These are phyloP conservation scores for Cordyceps militaris DNA, from an alignment of 2,329 filamentous ascomycete genomes.

Conservation along the genomic window DNA sequence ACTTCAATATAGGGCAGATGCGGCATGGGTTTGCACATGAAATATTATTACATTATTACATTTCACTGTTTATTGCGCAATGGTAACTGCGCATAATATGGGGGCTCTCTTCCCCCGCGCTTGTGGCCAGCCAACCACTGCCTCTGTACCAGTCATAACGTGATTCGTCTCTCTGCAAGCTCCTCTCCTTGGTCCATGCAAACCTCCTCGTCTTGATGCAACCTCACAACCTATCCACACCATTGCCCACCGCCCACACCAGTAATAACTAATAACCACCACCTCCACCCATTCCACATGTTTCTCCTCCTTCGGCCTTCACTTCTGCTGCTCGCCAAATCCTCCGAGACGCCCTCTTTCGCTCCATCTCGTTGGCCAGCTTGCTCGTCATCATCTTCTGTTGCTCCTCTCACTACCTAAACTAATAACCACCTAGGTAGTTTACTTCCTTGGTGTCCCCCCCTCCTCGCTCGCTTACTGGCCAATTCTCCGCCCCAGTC, in stretches of 20 bases:
- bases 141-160: too few relatives aligned
- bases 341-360: not conserved
- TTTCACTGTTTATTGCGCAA: too few relatives aligned
- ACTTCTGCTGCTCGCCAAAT: not conserved
- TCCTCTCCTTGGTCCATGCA: too few relatives aligned
- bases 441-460: not conserved
- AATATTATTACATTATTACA: too few relatives aligned
- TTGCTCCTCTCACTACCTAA: too few relatives aligned
- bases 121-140: too few relatives aligned
- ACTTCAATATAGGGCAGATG: too few relatives aligned
- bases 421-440: not conserved
- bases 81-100: too few relatives aligned
- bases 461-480: not conserved
- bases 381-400: not conserved
- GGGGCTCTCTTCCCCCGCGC: too few relatives aligned
- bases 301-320: not conserved
- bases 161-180: too few relatives aligned
- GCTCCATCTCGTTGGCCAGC: not conserved
- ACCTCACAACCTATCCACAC: not conserved
- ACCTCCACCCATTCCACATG: not conserved
- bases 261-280: not conserved
- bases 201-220: not conserved
- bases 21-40: too few relatives aligned
- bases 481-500: not conserved
- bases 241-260: not conserved